phyloP scores from a whole-genome alignment of 1,284 basidiomycete genomes.

The Ceratobasidium sp. region DNA sequence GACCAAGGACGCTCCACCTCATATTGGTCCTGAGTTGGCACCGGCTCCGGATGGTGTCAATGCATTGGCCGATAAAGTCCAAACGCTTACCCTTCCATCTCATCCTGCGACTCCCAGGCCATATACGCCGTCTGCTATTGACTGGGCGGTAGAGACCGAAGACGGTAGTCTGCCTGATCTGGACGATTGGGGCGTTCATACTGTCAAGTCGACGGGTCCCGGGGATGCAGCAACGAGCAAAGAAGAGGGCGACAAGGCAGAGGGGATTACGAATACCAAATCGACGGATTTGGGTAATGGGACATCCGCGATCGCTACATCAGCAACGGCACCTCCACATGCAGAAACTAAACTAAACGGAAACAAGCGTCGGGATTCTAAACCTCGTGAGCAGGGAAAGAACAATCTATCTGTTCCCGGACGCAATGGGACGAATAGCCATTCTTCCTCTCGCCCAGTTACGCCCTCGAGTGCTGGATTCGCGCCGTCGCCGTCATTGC shows the following conservation, averaged over 20 bases:
- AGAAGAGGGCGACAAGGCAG: conserved; percentile 22
- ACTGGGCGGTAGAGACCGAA: conserved; percentile 88
- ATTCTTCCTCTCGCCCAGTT: conserved; percentile 28
- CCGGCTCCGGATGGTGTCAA: conserved; percentile 22
- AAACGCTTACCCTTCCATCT: conserved; percentile 72
- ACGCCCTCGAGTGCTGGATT: conserved; percentile 30
- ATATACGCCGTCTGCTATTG: conserved; percentile 67
- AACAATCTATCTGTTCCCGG: conserved; percentile 30
- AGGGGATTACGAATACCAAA: conserved; percentile 15
- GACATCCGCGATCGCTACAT: background rate
- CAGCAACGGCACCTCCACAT: conserved; percentile 37
- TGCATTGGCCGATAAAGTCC: conserved; percentile 73
- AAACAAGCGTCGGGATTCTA: conserved; percentile 14
- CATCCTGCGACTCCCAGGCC: conserved; percentile 68
- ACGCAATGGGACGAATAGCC: conserved; percentile 26
- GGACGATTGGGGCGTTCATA: conserved; percentile 73
- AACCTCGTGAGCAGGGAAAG: conserved; percentile 9
- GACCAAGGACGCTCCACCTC: conserved; percentile 34
- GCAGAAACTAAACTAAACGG: conserved; percentile 24
- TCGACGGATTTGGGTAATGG: background rate
- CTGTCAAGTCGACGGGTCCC: conserved; percentile 43
- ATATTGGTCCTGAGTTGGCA: background rate
- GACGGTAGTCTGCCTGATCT: conserved; percentile 79
- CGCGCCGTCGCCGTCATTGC: conserved; percentile 9
- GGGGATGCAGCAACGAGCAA: conserved; percentile 20